A percentile compares a stretch with the other conserved stretches of the same genome.
Evolutionary conservation across 305 asterid species (phyloP).

Genomic region (Lippia alba): DNA sequence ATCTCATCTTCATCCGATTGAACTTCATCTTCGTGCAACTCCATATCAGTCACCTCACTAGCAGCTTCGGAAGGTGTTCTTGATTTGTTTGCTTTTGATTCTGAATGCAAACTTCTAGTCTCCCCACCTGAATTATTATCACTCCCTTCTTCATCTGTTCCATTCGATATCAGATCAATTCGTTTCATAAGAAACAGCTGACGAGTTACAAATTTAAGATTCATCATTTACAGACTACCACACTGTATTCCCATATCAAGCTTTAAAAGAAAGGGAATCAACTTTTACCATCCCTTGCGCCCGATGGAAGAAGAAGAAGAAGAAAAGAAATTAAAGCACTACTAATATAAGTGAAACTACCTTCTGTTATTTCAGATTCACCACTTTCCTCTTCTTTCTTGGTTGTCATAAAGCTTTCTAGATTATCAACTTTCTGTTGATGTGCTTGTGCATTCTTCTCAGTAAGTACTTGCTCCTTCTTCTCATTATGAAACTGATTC

Average conservation of each 20-base stretch:
- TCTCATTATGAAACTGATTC: conserved; percentile 68
- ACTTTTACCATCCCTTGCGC: not conserved
- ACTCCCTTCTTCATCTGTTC: conserved; percentile 66
- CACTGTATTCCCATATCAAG: not conserved
- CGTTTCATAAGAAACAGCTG: not conserved
- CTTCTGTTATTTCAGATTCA: conserved; percentile 75
- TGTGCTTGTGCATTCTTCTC: conserved; percentile 85
- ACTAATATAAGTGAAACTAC: conserved; percentile 42
- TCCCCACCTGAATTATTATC: conserved; percentile 44
- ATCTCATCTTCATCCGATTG: conserved; percentile 78
- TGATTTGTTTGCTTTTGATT: conserved; percentile 41
- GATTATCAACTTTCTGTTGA: conserved; percentile 59
- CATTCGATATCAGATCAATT: conserved; percentile 36
- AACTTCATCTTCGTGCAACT: conserved; percentile 65
- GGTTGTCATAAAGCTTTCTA: conserved; percentile 45
- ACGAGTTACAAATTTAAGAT: conserved; percentile 18
- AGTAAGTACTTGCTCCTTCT: conserved; percentile 80
- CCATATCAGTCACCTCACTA: conserved; percentile 61
- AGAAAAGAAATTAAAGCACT: not conserved
- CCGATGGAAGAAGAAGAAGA: not conserved
- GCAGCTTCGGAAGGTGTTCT: conserved; percentile 53
- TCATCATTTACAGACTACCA: not conserved
- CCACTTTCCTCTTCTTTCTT: conserved; percentile 55
- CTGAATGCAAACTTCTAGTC: conserved; percentile 37
- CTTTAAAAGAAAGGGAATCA: not conserved